Evolutionary conservation across 371 early-diverging fungal genomes (phyloP), one percentile per base, ranked within the genome.

Genomic region (Capillidium rhysosporum): DNA sequence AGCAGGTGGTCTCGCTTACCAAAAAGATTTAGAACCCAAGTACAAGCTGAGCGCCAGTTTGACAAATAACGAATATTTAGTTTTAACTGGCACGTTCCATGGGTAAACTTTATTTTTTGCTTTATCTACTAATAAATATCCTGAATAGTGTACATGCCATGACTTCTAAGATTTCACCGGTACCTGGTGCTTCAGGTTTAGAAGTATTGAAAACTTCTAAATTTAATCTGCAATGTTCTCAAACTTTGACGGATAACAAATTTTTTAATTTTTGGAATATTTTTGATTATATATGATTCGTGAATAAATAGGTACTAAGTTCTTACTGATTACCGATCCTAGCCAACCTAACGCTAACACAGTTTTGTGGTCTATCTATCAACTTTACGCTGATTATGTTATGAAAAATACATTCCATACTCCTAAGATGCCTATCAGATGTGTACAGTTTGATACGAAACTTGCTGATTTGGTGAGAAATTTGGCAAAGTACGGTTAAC

Each of bases 371-470:
- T 76, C 69, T 56, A 74, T 92, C 12, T 94, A 98, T 57, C 82
- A 84, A 53, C 64, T 85, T 5, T 98, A 95, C 65, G 77, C 90
- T 55, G 94, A 98, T 63, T 98, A 81, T 65, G 96, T 89, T 28
- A 88, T 97, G 84, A 95, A 95, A 71, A 96, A 95, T 63, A 97
- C 99, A 26, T 98, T 98, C 65, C 88, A 97, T 72, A 89, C 84
- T 49, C 86, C 92, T 20, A 98, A 98, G 63, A 97, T 98, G 98
- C 99, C 99, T 18, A 92, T 98, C 56, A 83, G 95, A 18, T 89
- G 84, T 2, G 96, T 95, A 49, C 75, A 88, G 61, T 97, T 97
- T 69, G 98, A 97, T 63, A 63, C 20, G 26, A 10, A 30, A 14
- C 18, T 48, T 9, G 16, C 24, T 24, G 24, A 3, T 45, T 45